Percentiles rank a stretch among this genome's conserved stretches.
phyloP scores from a whole-genome alignment of 2,329 filamentous ascomycete genomes.

The Aspergillus luchuensis region DNA sequence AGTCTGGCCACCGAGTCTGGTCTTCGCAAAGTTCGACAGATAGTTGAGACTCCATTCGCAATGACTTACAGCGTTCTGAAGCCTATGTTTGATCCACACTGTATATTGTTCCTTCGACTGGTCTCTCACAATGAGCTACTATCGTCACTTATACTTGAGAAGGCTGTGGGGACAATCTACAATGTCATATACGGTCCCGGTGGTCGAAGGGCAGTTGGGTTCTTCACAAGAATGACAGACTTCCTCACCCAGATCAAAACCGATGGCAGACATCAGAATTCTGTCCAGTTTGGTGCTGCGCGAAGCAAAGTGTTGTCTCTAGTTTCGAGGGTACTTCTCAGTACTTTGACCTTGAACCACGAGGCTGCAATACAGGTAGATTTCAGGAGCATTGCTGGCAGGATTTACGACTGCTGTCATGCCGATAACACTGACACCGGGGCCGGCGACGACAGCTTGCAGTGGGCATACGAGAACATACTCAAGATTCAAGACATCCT shows the following conservation, averaged over 20 bases:
- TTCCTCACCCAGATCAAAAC: not conserved
- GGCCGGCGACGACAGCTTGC: not conserved
- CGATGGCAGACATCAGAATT: not conserved
- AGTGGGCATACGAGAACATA: not conserved
- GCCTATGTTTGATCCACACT: constrained; percentile 17
- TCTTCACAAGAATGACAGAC: constrained; percentile 4
- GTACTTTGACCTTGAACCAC: constrained; percentile 7
- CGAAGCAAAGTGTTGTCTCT: not conserved
- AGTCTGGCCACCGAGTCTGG: constrained; percentile 11
- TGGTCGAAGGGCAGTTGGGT: constrained; percentile 7
- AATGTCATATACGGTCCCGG: constrained; percentile 16
- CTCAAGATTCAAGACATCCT: constrained; percentile 1
- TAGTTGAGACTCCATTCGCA: constrained; percentile 14
- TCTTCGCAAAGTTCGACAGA: constrained; percentile 11
- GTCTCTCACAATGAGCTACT: constrained; percentile 6
- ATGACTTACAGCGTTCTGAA: constrained; percentile 13
- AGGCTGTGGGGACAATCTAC: constrained; percentile 17
- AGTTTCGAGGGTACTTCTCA: constrained; percentile 9
- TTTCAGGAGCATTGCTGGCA: constrained; percentile 6
- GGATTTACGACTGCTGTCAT: not conserved
- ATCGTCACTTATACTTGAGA: constrained; percentile 13
- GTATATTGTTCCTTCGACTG: constrained; percentile 14
- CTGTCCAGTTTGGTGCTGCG: not conserved
- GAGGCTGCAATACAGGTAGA: constrained; percentile 8
- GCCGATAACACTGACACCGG: not conserved